These are phyloP conservation scores for Apiospora arundinis DNA, from an alignment of 2,329 filamentous ascomycete species.

Conservation along the genomic window DNA sequence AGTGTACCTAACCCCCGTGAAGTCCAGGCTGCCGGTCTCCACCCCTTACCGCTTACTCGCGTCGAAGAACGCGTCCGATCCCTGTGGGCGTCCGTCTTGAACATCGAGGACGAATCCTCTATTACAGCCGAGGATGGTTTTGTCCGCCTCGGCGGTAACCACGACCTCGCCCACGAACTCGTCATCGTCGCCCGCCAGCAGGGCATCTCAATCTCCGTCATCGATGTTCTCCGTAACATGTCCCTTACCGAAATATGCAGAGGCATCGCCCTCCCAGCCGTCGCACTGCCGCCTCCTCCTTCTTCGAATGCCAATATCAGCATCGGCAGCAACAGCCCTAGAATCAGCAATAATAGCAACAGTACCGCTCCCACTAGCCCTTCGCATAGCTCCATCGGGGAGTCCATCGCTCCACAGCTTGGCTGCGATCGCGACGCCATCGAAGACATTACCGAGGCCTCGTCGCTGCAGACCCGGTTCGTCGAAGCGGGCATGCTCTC, in stretches of 20 bases:
- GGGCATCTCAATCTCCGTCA: slow-evolving; percentile 48
- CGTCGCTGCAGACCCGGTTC: slow-evolving; percentile 53
- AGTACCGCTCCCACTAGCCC: slow-evolving; percentile 20
- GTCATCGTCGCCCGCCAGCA: slow-evolving; percentile 52
- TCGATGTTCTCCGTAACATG: slow-evolving; percentile 48
- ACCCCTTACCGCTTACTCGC: slow-evolving; percentile 54
- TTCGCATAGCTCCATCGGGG: slow-evolving; percentile 44
- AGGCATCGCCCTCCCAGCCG: slow-evolving; percentile 30
- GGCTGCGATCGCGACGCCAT: slow-evolving; percentile 50
- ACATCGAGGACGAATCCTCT: slow-evolving; percentile 41
- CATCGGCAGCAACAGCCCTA: not conserved
- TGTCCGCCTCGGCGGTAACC: slow-evolving; percentile 53
- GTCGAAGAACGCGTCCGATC: slow-evolving; percentile 54
- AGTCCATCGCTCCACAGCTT: slow-evolving; percentile 50
- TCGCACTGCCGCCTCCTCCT: not conserved
- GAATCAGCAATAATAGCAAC: slow-evolving; percentile 1
- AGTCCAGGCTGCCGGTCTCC: slow-evolving; percentile 44
- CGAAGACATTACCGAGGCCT: slow-evolving; percentile 55
- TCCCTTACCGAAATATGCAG: slow-evolving; percentile 54
- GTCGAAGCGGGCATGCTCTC: slow-evolving; percentile 55
- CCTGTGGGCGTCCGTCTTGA: slow-evolving; percentile 54
- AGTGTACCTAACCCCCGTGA: slow-evolving; percentile 45
- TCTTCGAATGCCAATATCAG: not conserved
- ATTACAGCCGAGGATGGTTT: slow-evolving; percentile 54
- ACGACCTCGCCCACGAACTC: slow-evolving; percentile 50